phyloP scores from a whole-genome alignment of 768 basidiomycete genomes.

The Rhizopogon vesiculosus region DNA sequence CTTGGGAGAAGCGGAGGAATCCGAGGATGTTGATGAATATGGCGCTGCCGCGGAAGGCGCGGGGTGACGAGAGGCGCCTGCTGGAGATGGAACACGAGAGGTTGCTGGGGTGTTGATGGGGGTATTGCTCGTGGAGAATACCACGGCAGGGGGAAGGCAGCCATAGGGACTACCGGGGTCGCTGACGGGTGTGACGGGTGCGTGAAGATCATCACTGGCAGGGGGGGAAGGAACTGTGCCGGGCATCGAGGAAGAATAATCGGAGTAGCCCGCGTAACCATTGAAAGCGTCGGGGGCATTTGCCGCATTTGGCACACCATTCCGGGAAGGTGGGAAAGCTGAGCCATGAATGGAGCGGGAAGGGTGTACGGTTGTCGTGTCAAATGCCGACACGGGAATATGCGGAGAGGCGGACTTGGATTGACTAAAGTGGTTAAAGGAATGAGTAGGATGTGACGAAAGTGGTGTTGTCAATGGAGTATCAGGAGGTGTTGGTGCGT shows the following conservation, averaged over 20 bases:
- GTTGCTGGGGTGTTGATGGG: slow-evolving; percentile 44
- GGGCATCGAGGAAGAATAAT: slow-evolving; percentile 61
- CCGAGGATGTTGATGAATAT: slow-evolving; percentile 21
- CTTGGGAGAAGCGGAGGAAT: slow-evolving; percentile 17
- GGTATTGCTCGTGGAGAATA: slow-evolving; percentile 47
- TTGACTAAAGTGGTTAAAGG: slow-evolving; percentile 27
- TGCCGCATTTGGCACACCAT: slow-evolving; percentile 22
- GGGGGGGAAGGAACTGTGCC: slow-evolving; percentile 41
- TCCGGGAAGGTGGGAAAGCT: slow-evolving; percentile 25
- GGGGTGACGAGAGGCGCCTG: slow-evolving; percentile 15
- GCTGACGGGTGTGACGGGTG: slow-evolving; percentile 22
- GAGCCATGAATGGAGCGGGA: slow-evolving; percentile 35
- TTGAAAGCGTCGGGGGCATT: slow-evolving; percentile 56
- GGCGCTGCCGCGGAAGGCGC: slow-evolving; percentile 9
- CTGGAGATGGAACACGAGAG: slow-evolving; percentile 37
- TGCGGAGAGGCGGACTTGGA: slow-evolving; percentile 23
- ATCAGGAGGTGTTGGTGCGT: slow-evolving; percentile 33
- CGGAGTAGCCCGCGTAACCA: slow-evolving; percentile 61
- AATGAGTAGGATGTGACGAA: slow-evolving; percentile 27
- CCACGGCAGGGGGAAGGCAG: slow-evolving; percentile 63
- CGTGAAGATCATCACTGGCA: slow-evolving; percentile 24
- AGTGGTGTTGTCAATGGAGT: slow-evolving; percentile 41
- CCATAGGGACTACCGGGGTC: slow-evolving; percentile 30
- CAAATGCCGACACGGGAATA: slow-evolving; percentile 43
- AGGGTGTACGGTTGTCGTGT: slow-evolving; percentile 50